Evolutionary conservation across 1,139 yeast species (phyloP), one percentile per base, ranked within the genome.

Genomic region (Lipomyces yarrowii): DNA sequence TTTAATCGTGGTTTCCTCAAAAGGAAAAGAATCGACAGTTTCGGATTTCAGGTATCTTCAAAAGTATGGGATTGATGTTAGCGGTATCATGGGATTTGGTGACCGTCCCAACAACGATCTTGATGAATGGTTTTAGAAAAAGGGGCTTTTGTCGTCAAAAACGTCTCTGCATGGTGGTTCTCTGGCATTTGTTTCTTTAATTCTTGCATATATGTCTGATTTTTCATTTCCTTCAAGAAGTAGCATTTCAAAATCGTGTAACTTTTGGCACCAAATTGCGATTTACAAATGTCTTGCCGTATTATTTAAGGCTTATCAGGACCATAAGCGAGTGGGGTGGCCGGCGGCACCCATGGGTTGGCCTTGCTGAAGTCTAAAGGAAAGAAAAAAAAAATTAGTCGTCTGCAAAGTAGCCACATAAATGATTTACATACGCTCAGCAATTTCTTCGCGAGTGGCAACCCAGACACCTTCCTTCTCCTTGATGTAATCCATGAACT

Each of bases 361-460:
- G 55, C 64, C 59, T 60, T 64, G 30, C 30, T 63, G 64, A 65
- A 65, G 56, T 65, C 67, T 64, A 33, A 15, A 15, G 33, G 8
- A 3, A n/a, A 10, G 13, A 33, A 15, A 15, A 46, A 15, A 3
- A n/a, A 10, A 18, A 48, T 63, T 46, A 61, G 65, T 42, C 23
- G n/a, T n/a, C 21, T n/a, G 33, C 30, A 33, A 53, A 23, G n/a
- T 15, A 33, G 15, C 6, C 42, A 39, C 5, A 10, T 21, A 13
- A 37, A 48, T 35, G 8, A 18, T 3, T 33, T 32, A 62, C 67
- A n/a, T 55, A 64, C 64, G 69, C 33, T 57, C 56, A 23, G 81
- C 81, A 65, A 79, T 78, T 63, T 79, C 78, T 56, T 73, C 72
- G 70, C 81, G 75, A 8, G 79, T 77, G 57, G 79, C 74, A n/a